These are phyloP conservation scores for Trichomonas tenax DNA, from an alignment of 208 protist genomes.

Conservation along the genomic window DNA sequence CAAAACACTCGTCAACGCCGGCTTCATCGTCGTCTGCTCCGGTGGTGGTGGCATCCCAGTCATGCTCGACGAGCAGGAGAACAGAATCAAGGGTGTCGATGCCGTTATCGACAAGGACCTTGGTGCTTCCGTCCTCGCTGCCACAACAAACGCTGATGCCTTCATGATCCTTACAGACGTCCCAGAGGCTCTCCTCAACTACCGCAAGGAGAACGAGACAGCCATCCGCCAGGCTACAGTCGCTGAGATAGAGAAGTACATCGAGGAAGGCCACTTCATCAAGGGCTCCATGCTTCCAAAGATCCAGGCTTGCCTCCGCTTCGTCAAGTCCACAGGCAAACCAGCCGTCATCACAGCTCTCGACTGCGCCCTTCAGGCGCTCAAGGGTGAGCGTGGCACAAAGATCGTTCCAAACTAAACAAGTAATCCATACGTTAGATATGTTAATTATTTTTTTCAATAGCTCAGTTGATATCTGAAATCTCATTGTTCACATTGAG, in stretches of 20 bases:
- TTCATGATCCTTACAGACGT: conserved; percentile 24
- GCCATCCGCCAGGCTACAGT: not conserved
- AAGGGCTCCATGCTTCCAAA: conserved; percentile 19
- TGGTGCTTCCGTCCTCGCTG: not conserved
- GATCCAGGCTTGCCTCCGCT: not conserved
- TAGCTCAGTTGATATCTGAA: too few relatives aligned
- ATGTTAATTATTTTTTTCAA: too few relatives aligned
- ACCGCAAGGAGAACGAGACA: not conserved
- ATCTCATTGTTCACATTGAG: too few relatives aligned
- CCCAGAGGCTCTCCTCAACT: not conserved
- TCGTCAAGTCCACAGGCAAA: not conserved
- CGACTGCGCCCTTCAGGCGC: not conserved
- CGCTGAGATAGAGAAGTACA: conserved; percentile 17
- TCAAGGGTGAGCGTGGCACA: not conserved
- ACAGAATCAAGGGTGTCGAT: not conserved
- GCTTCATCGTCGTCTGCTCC: conserved; percentile 15
- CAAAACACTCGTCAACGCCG: not conserved
- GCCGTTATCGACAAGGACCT: conserved; percentile 23
- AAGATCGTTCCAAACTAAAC: conserved; percentile 13
- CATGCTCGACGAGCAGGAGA: not conserved
- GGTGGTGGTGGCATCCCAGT: conserved; percentile 22
- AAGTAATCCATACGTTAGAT: too few relatives aligned
- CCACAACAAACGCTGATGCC: not conserved
- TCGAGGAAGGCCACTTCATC: not conserved
- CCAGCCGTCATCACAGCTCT: not conserved